A percentile compares a stretch with the other conserved stretches of the same genome.
phyloP scores from a whole-genome alignment of 768 basidiomycete species.

The Ramaria sp. region DNA sequence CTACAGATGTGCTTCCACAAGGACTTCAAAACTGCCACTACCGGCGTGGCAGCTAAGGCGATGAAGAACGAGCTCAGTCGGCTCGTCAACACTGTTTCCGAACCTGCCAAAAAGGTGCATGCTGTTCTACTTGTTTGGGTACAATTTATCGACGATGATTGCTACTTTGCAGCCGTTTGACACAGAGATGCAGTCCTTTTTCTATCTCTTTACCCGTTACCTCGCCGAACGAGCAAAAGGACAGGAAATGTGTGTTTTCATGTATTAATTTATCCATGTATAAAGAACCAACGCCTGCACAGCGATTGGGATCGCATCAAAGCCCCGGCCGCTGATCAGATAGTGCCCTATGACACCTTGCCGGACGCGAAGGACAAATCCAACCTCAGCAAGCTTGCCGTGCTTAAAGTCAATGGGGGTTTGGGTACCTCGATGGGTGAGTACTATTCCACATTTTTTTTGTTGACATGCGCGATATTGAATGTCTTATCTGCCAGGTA shows the following conservation, averaged over 20 bases:
- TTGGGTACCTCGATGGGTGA: slow-evolving; percentile 83
- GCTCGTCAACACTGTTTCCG: slow-evolving; percentile 80
- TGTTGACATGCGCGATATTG: background rate
- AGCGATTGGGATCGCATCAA: slow-evolving; percentile 89
- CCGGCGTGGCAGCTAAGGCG: slow-evolving; percentile 85
- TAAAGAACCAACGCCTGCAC: slow-evolving; percentile 1
- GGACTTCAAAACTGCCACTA: slow-evolving; percentile 95
- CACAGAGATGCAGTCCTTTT: slow-evolving; percentile 94
- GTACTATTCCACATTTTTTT: slow-evolving; percentile 16
- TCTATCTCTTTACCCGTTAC: slow-evolving; percentile 92
- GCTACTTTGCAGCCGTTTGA: slow-evolving; percentile 61
- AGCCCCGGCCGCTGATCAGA: slow-evolving; percentile 76
- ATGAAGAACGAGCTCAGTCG: slow-evolving; percentile 98
- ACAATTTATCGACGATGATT: background rate
- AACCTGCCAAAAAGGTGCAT: slow-evolving; percentile 74
- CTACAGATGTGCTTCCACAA: slow-evolving; percentile 2
- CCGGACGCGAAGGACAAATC: slow-evolving; percentile 44
- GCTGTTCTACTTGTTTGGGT: background rate
- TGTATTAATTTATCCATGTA: slow-evolving; percentile 6
- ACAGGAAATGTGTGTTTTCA: slow-evolving; percentile 66
- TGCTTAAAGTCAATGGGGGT: slow-evolving; percentile 93
- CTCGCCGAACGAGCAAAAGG: slow-evolving; percentile 80
- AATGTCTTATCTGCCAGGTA: slow-evolving; percentile 32
- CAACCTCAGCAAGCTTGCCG: slow-evolving; percentile 85
- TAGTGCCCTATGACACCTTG: slow-evolving; percentile 72